Conservation (phyloP, 2,329 filamentous ascomycete species). For the Fonsecaea nubica region DNA sequence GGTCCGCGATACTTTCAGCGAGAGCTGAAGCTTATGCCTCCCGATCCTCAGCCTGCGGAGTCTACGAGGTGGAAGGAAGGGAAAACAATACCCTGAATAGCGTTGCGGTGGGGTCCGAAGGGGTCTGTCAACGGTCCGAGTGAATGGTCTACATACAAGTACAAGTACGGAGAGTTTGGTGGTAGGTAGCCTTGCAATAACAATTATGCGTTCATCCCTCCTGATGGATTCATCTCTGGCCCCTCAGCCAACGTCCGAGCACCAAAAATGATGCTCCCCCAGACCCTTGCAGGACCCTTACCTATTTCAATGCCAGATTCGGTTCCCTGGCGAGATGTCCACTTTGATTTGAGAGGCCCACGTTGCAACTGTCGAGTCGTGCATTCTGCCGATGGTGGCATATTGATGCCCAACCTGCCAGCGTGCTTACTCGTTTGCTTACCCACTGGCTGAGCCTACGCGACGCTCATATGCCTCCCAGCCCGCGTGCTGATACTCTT, state of each 20-base stretch:
- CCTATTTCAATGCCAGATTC: neutral
- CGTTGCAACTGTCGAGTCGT: conserved; percentile 11
- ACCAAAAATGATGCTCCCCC: neutral
- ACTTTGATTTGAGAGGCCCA: conserved; percentile 9
- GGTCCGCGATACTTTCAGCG: neutral
- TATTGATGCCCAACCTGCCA: conserved; percentile 4
- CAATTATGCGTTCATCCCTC: neutral
- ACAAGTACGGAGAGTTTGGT: neutral
- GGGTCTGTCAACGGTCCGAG: neutral
- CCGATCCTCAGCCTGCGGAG: neutral
- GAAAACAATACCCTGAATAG: neutral
- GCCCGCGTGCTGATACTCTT: conserved; percentile 53
- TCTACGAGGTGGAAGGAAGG: neutral
- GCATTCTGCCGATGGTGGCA: neutral
- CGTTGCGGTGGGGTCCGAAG: neutral
- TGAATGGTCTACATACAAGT: neutral
- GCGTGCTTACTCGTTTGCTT: neutral
- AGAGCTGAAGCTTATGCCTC: neutral
- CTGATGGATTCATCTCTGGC: neutral
- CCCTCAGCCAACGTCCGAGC: neutral
- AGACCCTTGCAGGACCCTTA: neutral
- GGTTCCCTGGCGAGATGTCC: neutral
- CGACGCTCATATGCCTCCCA: conserved; percentile 52
- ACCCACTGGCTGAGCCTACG: conserved; percentile 20
- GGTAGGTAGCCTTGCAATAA: neutral